phyloP scores from a whole-genome alignment of 129 eudicot genomes.

The Artemisia tridentata region DNA sequence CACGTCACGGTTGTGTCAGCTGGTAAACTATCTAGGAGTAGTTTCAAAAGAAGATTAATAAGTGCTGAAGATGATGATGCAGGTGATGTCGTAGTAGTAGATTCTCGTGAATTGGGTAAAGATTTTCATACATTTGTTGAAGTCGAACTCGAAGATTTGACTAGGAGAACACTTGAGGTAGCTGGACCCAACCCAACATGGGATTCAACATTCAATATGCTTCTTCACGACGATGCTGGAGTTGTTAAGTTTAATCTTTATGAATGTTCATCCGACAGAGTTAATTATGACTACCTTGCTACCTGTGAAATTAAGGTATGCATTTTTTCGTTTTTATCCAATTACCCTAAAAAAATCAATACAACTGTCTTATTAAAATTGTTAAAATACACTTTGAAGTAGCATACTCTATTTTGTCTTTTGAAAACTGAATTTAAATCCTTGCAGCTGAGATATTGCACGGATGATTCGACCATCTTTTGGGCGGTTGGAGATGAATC shows the following conservation, averaged over 20 bases:
- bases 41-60: conserved; percentile 42
- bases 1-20: conserved; percentile 80
- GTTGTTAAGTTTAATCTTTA: conserved; percentile 68
- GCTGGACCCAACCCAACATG: conserved; percentile 72
- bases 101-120: conserved; percentile 37
- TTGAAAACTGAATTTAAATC: conserved; percentile 6
- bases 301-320: conserved; percentile 91
- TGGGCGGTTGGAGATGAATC: conserved; percentile 90
- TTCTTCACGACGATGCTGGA: conserved; percentile 85
- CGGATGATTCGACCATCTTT: conserved; percentile 92
- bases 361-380: too few relatives aligned
- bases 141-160: conserved; percentile 83
- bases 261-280: conserved; percentile 60
- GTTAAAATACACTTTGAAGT: too few relatives aligned
- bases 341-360: background rate
- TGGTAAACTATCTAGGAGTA: conserved; percentile 53
- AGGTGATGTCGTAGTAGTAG: conserved; percentile 11
- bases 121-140: conserved; percentile 86
- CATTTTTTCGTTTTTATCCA: conserved; percentile 3
- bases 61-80: conserved; percentile 17
- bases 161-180: conserved; percentile 62
- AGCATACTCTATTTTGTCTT: conserved; percentile 1
- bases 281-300: conserved; percentile 65
- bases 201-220: conserved; percentile 82
- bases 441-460: conserved; percentile 71